phyloP scores from a whole-genome alignment of 2,329 filamentous ascomycete species.

The Ophiostoma pallidulum region DNA sequence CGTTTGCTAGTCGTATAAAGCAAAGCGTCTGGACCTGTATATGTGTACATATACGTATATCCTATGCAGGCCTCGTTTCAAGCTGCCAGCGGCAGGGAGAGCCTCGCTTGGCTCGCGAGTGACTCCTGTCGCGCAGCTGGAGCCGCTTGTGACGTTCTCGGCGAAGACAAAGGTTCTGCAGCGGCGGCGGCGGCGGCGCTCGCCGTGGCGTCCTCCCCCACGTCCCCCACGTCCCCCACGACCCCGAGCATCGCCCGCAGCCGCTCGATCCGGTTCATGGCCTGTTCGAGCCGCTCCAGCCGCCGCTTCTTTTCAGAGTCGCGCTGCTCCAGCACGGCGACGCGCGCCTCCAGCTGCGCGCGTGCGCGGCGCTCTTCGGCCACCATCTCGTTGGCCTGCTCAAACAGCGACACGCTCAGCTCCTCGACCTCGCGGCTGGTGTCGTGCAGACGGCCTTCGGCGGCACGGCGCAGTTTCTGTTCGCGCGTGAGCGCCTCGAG shows the following conservation, averaged over 20 bases:
- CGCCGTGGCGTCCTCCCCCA: too few species aligned
- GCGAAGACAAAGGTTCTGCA: too few species aligned
- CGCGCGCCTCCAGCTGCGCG: slow-evolving; percentile 60
- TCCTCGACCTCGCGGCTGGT: slow-evolving; percentile 70
- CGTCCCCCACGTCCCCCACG: neutral
- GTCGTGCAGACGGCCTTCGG: slow-evolving; percentile 57
- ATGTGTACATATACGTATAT: too few species aligned
- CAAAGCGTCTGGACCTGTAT: too few species aligned
- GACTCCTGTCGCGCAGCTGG: too few species aligned
- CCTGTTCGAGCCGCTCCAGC: slow-evolving; percentile 61
- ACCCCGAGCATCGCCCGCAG: slow-evolving; percentile 50
- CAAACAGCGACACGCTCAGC: slow-evolving; percentile 63
- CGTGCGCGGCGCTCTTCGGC: slow-evolving; percentile 62
- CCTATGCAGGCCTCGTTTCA: too few species aligned
- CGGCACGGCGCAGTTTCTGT: slow-evolving; percentile 54
- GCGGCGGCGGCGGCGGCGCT: too few species aligned
- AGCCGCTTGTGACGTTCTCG: too few species aligned
- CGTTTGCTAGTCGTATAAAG: too few species aligned
- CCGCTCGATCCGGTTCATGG: slow-evolving; percentile 60
- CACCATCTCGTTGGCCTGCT: slow-evolving; percentile 84
- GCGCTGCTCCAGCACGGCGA: slow-evolving; percentile 57
- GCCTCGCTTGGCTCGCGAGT: too few species aligned
- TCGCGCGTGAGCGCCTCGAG: slow-evolving; percentile 56
- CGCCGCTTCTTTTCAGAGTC: slow-evolving; percentile 61
- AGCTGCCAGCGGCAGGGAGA: too few species aligned